Conservation (phyloP, 306 rosid genomes). For the Gynostemma pentaphyllum region DNA sequence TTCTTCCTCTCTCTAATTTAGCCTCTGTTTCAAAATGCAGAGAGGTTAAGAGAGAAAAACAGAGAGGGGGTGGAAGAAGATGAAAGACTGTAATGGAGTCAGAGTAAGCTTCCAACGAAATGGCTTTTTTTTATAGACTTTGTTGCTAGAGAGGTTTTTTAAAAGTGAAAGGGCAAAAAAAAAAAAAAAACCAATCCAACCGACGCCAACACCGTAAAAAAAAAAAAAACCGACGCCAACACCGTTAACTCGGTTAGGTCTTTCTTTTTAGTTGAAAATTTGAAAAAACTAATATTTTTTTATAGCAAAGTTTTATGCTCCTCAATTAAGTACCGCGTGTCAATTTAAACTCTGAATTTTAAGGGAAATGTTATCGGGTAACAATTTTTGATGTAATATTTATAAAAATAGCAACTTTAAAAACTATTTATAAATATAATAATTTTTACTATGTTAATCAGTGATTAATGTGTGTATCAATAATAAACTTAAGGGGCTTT, state of each 20-base stretch:
- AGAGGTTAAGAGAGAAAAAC: not conserved
- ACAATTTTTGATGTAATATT: too few species aligned
- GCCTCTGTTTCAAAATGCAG: not conserved
- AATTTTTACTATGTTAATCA: too few species aligned
- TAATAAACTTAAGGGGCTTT: too few species aligned
- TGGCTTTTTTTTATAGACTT: slow-evolving; percentile 15
- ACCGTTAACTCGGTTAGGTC: slow-evolving; percentile 11
- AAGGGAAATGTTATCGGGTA: too few species aligned
- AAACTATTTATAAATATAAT: too few species aligned
- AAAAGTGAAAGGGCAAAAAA: not conserved
- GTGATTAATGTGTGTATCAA: too few species aligned
- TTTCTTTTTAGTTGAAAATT: too few species aligned
- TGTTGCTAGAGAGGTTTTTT: not conserved
- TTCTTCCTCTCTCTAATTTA: not conserved
- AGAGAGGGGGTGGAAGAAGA: slow-evolving; percentile 7
- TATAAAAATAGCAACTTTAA: too few species aligned
- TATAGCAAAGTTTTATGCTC: too few species aligned
- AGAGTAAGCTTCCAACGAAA: slow-evolving; percentile 9
- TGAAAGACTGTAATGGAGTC: slow-evolving; percentile 11
- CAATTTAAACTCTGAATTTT: too few species aligned
- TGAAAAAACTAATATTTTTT: too few species aligned
- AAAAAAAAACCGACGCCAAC: slow-evolving; percentile 7
- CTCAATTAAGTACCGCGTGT: too few species aligned
- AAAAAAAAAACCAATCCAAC: not conserved
- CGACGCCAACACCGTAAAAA: slow-evolving; percentile 11